Conservation (phyloP, 139 green algal species). For the Astrephomene gubernaculifera region DNA sequence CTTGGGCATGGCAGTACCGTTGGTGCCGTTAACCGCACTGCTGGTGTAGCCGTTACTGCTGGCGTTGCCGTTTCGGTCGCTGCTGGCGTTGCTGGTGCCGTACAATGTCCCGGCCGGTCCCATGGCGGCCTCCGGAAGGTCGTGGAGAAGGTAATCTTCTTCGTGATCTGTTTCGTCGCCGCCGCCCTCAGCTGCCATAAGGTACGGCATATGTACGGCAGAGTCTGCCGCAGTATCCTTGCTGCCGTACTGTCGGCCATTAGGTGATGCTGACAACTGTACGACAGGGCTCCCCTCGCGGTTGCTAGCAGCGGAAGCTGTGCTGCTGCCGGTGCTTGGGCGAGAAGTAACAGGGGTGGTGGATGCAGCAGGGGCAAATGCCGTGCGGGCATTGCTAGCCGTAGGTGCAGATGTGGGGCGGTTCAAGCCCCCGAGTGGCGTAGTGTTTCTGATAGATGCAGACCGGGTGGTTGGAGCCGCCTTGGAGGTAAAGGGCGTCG, state of each 20-base stretch:
- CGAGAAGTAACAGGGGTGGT: background rate
- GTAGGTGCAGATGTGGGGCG: background rate
- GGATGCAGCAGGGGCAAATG: background rate
- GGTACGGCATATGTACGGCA: too few species aligned
- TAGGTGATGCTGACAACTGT: background rate
- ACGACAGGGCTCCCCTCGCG: background rate
- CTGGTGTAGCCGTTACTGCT: too few species aligned
- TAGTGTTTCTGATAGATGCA: background rate
- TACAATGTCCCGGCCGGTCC: too few species aligned
- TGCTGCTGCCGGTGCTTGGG: background rate
- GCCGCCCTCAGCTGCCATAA: slow-evolving; percentile 6
- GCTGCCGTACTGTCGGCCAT: too few species aligned
- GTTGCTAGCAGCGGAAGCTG: background rate
- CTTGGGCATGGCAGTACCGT: too few species aligned
- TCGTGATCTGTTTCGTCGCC: background rate
- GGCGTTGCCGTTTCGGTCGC: too few species aligned
- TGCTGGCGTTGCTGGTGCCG: too few species aligned
- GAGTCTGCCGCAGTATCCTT: too few species aligned
- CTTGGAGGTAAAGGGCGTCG: background rate
- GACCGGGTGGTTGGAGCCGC: too few species aligned
- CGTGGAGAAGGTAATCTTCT: too few species aligned
- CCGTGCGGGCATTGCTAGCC: background rate
- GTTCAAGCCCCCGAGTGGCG: background rate
- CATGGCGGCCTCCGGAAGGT: too few species aligned
- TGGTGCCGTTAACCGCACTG: too few species aligned